phyloP scores from a whole-genome alignment of 805 yeast genomes.

The Wickerhamiella spandovensis region DNA sequence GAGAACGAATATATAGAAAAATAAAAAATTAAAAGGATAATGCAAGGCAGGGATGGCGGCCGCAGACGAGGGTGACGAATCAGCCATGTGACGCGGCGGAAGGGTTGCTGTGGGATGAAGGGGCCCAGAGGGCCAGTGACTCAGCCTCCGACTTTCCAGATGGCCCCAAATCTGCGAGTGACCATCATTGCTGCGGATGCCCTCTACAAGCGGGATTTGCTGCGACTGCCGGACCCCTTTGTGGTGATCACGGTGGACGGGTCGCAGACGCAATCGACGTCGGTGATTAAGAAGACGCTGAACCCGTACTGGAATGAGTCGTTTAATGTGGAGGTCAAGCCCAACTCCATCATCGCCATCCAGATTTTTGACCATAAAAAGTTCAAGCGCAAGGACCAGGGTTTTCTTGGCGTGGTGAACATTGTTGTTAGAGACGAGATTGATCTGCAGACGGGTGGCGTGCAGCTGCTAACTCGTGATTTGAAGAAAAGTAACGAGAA shows the following conservation, averaged over 20 bases:
- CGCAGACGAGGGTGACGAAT: neutral
- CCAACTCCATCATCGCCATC: conserved; percentile 59
- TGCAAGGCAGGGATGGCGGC: no score
- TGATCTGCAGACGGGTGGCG: conserved; percentile 33
- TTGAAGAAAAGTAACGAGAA: conserved; percentile 77
- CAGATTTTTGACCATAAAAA: conserved; percentile 96
- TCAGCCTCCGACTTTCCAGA: conserved; percentile 1
- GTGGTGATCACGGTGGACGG: conserved; percentile 98
- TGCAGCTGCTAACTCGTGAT: conserved; percentile 79
- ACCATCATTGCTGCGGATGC: conserved; percentile 86
- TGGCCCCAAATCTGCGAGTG: conserved; percentile 16
- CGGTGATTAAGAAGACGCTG: conserved; percentile 82
- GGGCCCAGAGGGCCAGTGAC: neutral
- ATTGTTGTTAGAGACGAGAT: conserved; percentile 80
- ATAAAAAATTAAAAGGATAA: no score
- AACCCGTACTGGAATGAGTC: conserved; percentile 98
- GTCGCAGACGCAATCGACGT: conserved; percentile 86
- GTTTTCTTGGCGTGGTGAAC: conserved; percentile 92
- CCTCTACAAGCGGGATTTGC: conserved; percentile 86
- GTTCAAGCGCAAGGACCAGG: conserved; percentile 96
- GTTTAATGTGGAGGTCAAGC: conserved; percentile 47
- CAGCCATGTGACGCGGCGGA: neutral
- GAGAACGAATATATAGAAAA: no score
- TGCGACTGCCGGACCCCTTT: conserved; percentile 94
- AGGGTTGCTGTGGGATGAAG: neutral